phyloP scores from a whole-genome alignment of 2,329 filamentous ascomycete species.

The Reticulascus tulasneorum region DNA sequence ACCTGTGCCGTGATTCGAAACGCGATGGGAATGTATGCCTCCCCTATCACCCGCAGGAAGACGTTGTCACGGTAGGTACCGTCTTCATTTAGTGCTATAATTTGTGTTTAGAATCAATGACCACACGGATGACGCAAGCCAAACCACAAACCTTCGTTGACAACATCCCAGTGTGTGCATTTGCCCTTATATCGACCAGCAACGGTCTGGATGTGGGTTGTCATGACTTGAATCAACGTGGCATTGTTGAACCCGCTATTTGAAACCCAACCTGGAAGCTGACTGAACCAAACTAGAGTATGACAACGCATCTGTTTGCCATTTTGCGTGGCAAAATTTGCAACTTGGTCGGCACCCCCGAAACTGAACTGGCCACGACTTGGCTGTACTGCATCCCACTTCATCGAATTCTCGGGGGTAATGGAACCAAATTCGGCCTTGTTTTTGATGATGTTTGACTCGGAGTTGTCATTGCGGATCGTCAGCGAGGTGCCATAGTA shows the following conservation, averaged over 20 bases:
- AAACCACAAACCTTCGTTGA: constrained; percentile 38
- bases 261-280: constrained; percentile 49
- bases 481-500: constrained; percentile 59
- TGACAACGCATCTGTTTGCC: constrained; percentile 41
- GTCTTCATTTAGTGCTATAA: constrained; percentile 40
- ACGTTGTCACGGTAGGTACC: constrained; percentile 39
- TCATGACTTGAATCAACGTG: constrained; percentile 46
- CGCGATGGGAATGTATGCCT: constrained; percentile 44
- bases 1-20: constrained; percentile 43
- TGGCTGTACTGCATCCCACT: constrained; percentile 57
- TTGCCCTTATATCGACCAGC: constrained; percentile 39
- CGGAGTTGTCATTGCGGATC: constrained; percentile 45
- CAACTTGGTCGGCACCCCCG: constrained; percentile 43
- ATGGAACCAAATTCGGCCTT: constrained; percentile 52
- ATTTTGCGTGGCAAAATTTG: constrained; percentile 34
- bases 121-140: not conserved
- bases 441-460: constrained; percentile 46
- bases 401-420: constrained; percentile 45
- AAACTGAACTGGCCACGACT: constrained; percentile 50
- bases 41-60: constrained; percentile 42
- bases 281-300: constrained; percentile 41
- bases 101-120: not conserved
- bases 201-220: constrained; percentile 47
- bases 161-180: constrained; percentile 50
- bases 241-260: constrained; percentile 33